A percentile compares a stretch with the other conserved stretches of the same genome.
These are phyloP conservation scores for Tulasnella sp. DNA, from an alignment of 768 basidiomycete species.

Conservation along the genomic window DNA sequence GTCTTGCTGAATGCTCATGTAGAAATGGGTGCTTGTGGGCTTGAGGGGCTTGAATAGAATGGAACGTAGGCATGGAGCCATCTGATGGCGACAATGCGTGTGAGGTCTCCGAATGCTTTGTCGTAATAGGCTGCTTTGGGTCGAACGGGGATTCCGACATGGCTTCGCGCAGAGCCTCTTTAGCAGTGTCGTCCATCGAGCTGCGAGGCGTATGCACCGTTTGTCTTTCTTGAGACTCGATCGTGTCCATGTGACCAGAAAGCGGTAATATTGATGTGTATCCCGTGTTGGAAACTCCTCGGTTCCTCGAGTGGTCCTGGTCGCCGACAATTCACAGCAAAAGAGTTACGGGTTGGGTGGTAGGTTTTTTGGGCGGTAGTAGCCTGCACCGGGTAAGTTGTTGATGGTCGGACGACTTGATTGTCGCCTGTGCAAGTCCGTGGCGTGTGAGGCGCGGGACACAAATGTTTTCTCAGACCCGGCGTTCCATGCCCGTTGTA, in stretches of 20 bases:
- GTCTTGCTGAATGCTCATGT: conserved; percentile 58
- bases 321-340: neutral
- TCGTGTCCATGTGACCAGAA: neutral
- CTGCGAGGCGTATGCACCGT: neutral
- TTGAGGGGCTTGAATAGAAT: conserved; percentile 2
- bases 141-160: conserved; percentile 34
- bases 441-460: neutral
- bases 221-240: neutral
- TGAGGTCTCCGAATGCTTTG: neutral
- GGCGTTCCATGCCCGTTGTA: neutral
- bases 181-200: neutral
- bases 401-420: neutral
- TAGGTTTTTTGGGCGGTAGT: neutral
- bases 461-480: neutral
- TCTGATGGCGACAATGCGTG: neutral
- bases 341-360: neutral
- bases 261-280: neutral
- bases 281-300: neutral
- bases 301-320: neutral
- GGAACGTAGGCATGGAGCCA: conserved; percentile 10
- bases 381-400: neutral
- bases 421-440: neutral
- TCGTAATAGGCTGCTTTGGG: conserved; percentile 10
- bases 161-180: conserved; percentile 31
- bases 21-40: conserved; percentile 28